phyloP scores from a whole-genome alignment of 352 stramenopile species.

The Globisporangium alternatum region DNA sequence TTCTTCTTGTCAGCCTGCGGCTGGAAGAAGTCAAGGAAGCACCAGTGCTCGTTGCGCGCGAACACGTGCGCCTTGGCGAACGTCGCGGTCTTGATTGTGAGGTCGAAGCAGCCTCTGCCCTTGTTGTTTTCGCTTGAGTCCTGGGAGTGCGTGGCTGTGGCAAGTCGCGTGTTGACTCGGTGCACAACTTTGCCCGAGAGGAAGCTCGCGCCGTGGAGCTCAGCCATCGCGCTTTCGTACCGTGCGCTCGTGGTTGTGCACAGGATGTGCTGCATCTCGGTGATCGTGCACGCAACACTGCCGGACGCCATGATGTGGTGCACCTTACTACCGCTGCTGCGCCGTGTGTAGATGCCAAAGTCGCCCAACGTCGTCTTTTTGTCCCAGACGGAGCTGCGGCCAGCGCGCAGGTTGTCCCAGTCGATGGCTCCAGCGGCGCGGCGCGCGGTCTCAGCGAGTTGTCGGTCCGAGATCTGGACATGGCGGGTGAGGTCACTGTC shows the following conservation, averaged over 20 bases:
- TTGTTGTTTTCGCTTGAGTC: neutral
- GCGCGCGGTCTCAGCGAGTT: conserved; percentile 3
- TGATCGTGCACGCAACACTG: conserved; percentile 38
- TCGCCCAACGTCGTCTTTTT: conserved; percentile 17
- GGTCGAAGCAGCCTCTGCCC: conserved; percentile 3
- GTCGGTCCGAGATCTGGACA: conserved; percentile 13
- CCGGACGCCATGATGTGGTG: conserved; percentile 19
- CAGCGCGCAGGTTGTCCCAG: conserved; percentile 15
- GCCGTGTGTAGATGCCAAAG: conserved; percentile 23
- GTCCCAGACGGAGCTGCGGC: conserved; percentile 19
- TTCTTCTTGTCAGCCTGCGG: conserved; percentile 13
- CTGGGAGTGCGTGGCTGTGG: neutral
- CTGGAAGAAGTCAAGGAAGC: conserved; percentile 34
- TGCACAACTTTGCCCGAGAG: conserved; percentile 29
- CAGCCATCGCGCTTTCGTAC: conserved; percentile 30
- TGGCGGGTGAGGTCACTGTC: neutral
- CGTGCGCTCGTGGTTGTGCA: conserved; percentile 15
- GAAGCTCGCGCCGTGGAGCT: conserved; percentile 32
- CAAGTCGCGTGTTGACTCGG: conserved; percentile 15
- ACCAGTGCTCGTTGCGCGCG: conserved; percentile 48
- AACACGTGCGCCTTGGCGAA: conserved; percentile 46
- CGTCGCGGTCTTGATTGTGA: conserved; percentile 44
- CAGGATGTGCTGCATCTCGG: conserved; percentile 32
- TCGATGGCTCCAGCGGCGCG: conserved; percentile 7
- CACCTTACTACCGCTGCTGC: conserved; percentile 10